A percentile compares a stretch with the other conserved stretches of the same genome.
Conservation (phyloP, 352 stramenopile genomes). For the Elongisporangium prolatum region DNA sequence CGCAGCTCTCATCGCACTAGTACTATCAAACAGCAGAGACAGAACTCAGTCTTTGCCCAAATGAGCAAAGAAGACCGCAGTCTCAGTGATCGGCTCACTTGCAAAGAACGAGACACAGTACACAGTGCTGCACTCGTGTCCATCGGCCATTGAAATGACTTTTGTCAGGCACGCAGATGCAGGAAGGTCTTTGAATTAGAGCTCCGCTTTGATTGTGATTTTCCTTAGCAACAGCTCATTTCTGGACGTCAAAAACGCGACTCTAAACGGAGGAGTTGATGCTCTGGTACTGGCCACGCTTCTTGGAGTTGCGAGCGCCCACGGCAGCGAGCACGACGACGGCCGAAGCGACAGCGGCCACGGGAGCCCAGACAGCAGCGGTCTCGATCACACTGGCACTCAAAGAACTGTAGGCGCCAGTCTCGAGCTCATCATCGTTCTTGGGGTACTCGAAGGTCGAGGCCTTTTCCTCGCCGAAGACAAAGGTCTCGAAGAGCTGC, state of each 20-base stretch:
- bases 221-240: not conserved
- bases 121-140: too few relatives aligned
- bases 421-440: slow-evolving; percentile 59
- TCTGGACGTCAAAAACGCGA: not conserved
- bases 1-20: too few relatives aligned
- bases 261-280: slow-evolving; percentile 33
- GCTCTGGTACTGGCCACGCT: slow-evolving; percentile 36
- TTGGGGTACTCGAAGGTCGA: slow-evolving; percentile 55
- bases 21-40: too few relatives aligned
- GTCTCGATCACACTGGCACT: slow-evolving; percentile 4
- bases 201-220: too few relatives aligned
- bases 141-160: too few relatives aligned
- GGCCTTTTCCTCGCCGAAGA: slow-evolving; percentile 54
- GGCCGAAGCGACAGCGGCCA: slow-evolving; percentile 22
- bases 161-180: too few relatives aligned
- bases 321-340: slow-evolving; percentile 27
- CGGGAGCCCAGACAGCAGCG: slow-evolving; percentile 8
- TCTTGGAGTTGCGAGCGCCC: slow-evolving; percentile 35
- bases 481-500: slow-evolving; percentile 82
- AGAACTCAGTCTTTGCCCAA: too few relatives aligned
- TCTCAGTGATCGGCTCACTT: too few relatives aligned
- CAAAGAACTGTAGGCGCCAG: slow-evolving; percentile 16
- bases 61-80: too few relatives aligned
- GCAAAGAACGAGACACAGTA: too few relatives aligned
- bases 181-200: too few relatives aligned